Conservation (phyloP, 805 yeast genomes). For the Metschnikowia chrysomelidarum region DNA sequence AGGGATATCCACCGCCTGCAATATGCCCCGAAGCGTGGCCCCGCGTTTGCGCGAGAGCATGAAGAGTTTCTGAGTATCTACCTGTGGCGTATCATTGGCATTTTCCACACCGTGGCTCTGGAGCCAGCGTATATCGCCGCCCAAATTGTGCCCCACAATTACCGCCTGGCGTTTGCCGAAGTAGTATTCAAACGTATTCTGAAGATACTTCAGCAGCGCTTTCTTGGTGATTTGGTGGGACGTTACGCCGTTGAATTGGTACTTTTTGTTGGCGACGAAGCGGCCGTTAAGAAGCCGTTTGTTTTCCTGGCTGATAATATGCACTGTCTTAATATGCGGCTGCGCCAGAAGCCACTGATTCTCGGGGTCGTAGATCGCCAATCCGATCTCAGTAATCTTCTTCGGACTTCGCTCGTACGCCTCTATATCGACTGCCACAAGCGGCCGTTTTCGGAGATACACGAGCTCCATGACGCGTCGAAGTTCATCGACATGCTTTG, state of each 20-base stretch:
- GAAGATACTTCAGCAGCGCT: slow-evolving; percentile 14
- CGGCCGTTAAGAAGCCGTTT: slow-evolving; percentile 15
- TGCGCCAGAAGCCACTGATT: slow-evolving; percentile 15
- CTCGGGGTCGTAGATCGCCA: slow-evolving; percentile 25
- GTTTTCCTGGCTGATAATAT: slow-evolving; percentile 23
- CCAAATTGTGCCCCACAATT: slow-evolving; percentile 20
- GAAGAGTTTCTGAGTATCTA: slow-evolving; percentile 23
- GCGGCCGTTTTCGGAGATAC: slow-evolving; percentile 21
- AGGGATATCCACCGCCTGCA: slow-evolving; percentile 22
- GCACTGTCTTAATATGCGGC: slow-evolving; percentile 21
- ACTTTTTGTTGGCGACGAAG: slow-evolving; percentile 25
- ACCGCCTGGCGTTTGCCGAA: slow-evolving; percentile 17
- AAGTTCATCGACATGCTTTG: slow-evolving; percentile 10
- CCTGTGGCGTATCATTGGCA: slow-evolving; percentile 9
- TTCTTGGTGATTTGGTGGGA: slow-evolving; percentile 17
- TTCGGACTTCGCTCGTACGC: slow-evolving; percentile 21
- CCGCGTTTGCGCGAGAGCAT: slow-evolving; percentile 16
- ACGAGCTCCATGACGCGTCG: slow-evolving; percentile 21
- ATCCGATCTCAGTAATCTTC: slow-evolving; percentile 26
- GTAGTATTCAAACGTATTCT: slow-evolving; percentile 17
- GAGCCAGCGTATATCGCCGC: slow-evolving; percentile 20
- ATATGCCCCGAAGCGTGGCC: slow-evolving; percentile 22
- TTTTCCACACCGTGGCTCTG: slow-evolving; percentile 12
- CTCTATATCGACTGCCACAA: slow-evolving; percentile 29
- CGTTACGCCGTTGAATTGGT: slow-evolving; percentile 22